Percentiles rank a stretch among this genome's conserved stretches.
phyloP scores from a whole-genome alignment of 228 moss, liverwort and hornwort genomes.

The Sphagnum fallax region DNA sequence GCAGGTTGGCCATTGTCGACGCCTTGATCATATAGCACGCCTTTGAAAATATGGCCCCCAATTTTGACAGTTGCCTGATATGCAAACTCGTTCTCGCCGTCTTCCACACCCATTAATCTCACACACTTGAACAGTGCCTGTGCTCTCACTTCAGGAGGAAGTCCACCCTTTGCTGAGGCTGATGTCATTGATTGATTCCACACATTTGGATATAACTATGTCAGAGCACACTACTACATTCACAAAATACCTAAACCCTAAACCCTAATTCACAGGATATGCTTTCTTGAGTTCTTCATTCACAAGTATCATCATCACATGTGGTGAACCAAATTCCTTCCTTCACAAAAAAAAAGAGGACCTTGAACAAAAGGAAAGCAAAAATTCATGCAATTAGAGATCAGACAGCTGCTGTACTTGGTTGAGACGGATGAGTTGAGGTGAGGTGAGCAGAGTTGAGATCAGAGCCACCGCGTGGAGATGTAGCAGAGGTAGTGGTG shows the following conservation, averaged over 20 bases:
- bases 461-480: conserved; percentile 81
- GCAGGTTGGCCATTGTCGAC: conserved; percentile 70
- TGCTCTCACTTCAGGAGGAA: conserved; percentile 78
- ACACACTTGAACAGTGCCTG: conserved; percentile 94
- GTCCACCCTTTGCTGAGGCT: conserved; percentile 39
- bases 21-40: conserved; percentile 77
- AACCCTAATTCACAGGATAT: no score
- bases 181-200: no score
- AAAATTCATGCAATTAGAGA: no score
- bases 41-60: conserved; percentile 89
- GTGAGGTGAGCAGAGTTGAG: conserved; percentile 59
- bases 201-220: no score
- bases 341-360: no score
- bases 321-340: no score
- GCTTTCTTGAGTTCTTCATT: no score
- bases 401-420: conserved; percentile 14
- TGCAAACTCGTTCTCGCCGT: conserved; percentile 86
- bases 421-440: conserved; percentile 47
- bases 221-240: no score
- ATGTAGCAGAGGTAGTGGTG: conserved; percentile 88
- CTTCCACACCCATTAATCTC: conserved; percentile 77
- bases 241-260: no score
- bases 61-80: conserved; percentile 97
- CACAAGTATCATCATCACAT: no score
- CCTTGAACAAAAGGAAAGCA: no score